Evolutionary conservation across 2,329 filamentous ascomycete genomes (phyloP).

Genomic region (Pseudocercospora eumusae): DNA sequence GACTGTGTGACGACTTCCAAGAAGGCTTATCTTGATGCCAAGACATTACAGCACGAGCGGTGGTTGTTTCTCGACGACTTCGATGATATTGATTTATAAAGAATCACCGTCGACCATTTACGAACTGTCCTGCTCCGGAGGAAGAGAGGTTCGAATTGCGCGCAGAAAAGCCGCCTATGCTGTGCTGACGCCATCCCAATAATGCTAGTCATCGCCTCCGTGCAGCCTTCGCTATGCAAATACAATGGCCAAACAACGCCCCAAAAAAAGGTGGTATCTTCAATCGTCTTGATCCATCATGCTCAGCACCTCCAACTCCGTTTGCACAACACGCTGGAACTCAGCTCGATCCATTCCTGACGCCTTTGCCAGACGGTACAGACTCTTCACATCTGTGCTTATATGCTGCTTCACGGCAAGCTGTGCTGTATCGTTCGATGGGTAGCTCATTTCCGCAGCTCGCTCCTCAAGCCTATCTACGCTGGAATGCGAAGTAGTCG

Average conservation of each 20-base stretch:
- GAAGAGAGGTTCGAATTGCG: background rate
- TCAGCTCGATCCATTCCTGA: conserved; percentile 73
- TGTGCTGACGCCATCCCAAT: background rate
- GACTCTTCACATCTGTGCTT: conserved; percentile 72
- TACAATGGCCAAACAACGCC: conserved; percentile 3
- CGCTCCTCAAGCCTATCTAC: conserved; percentile 61
- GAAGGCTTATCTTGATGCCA: conserved; percentile 4
- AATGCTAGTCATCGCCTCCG: background rate
- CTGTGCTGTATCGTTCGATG: conserved; percentile 59
- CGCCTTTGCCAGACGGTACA: conserved; percentile 69
- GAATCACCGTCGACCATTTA: background rate
- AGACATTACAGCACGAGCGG: background rate
- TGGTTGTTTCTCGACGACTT: background rate
- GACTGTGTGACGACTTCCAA: conserved; percentile 3
- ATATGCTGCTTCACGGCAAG: conserved; percentile 78
- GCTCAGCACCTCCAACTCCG: conserved; percentile 69
- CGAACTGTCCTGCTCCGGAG: background rate
- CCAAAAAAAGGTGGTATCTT: conserved; percentile 12
- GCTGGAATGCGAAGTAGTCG: conserved; percentile 42
- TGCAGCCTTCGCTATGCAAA: conserved; percentile 8
- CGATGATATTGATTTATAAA: background rate
- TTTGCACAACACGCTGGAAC: conserved; percentile 70
- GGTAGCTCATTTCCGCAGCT: conserved; percentile 36
- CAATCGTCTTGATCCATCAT: conserved; percentile 64
- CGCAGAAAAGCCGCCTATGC: background rate